Base-by-base conservation (phyloP, 2,329 filamentous ascomycete genomes). In the Cordyceps cateniannulata region DNA sequence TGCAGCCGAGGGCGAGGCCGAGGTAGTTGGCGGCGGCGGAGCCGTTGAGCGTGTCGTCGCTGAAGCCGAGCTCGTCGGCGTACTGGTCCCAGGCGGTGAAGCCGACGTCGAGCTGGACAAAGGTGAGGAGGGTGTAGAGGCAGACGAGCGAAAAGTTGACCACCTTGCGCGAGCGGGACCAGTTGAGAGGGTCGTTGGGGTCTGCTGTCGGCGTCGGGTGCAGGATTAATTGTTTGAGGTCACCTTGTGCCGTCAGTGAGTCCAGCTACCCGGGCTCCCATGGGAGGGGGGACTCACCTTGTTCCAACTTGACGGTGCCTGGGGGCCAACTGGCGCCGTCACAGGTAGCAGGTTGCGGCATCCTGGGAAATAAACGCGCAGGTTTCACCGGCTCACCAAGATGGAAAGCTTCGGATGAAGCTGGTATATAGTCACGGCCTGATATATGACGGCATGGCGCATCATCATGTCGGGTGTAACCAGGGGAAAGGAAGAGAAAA, bases 111-210 rank as follows among this genome's bases (percentile, higher is more conserved):
- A 62, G 60, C 29, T 62, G 60, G 3, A 49, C 60, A 44, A 62
- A 62, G 16, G 60, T 59, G n/a, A 62, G 38, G 55, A 79, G 71
- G 3, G 75, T 77, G 62, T 80, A 81, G 29, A 80, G 63, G 32
- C 65, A 67, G 25, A 69, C 66, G 54, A 69, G 70, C 38, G 72
- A 32, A 79, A 59, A 61, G 64, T 63, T 61, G 5, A 66, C 50
- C 2, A 52, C 40, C 35, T 69, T 69, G 22, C 67, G 65, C 7
- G 10, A 14, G 8, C 51, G 27, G 2, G 81, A 72, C 87, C 87
- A 90, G 67, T 88, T 88, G 62, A 81, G 78, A 0, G 88, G 87
- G 65, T 90, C 86, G 9, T 78, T 76, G 8, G 77, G 77, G 32
- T 70, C 66, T 4, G 56, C 27, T 7, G 62, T 66, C 0, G 68